These are phyloP conservation scores for Blepharisma undulans DNA, from an alignment of 169 alveolate species.

Conservation along the genomic window DNA sequence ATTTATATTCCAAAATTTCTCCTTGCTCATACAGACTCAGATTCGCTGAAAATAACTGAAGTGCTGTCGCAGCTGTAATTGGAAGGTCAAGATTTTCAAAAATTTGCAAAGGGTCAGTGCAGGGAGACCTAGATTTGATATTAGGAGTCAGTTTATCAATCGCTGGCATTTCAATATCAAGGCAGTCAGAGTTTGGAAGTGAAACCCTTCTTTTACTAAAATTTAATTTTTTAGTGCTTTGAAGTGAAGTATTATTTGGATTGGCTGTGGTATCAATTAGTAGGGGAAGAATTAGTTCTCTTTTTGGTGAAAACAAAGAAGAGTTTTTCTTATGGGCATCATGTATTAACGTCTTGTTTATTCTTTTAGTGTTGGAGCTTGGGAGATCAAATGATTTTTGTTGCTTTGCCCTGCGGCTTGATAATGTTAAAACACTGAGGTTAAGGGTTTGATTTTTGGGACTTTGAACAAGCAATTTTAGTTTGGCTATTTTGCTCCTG, in stretches of 20 bases:
- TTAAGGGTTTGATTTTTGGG: not conserved
- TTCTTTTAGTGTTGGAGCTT: not conserved
- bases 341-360: not conserved
- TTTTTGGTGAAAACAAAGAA: not conserved
- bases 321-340: not conserved
- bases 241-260: not conserved
- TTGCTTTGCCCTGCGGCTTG: not conserved
- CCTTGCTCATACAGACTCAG: constrained; percentile 33
- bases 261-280: not conserved
- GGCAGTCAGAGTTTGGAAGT: not conserved
- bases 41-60: not conserved
- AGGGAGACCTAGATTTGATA: not conserved
- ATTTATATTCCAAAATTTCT: constrained; percentile 6
- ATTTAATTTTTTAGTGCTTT: not conserved
- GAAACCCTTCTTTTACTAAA: not conserved
- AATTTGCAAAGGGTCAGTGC: not conserved
- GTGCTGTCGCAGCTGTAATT: constrained; percentile 13
- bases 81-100: not conserved
- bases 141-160: not conserved
- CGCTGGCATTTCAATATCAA: not conserved
- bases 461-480: not conserved
- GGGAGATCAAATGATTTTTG: not conserved
- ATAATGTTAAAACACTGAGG: not conserved
- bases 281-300: not conserved
- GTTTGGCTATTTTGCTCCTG: not conserved